Evolutionary conservation across 495 filamentous ascomycete genomes (phyloP).

Genomic region (Aspergillus steynii): DNA sequence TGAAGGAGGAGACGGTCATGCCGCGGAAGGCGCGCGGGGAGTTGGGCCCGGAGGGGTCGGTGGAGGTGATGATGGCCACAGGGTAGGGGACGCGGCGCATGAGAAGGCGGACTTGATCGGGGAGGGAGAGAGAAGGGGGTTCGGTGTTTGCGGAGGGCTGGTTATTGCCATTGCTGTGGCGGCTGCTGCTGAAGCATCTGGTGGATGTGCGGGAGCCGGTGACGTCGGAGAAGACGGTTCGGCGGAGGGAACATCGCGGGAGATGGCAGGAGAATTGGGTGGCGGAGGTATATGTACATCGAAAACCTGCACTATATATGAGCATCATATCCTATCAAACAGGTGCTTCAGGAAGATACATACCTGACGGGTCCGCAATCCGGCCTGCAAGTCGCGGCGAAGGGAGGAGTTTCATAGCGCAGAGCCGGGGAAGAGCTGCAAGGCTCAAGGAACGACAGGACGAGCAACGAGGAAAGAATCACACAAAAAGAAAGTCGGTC

Average conservation of each 20-base stretch:
- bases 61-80: constrained; percentile 69
- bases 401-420: constrained; percentile 35
- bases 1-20: constrained; percentile 85
- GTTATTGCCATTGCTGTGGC: background rate
- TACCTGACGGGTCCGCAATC: background rate
- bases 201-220: background rate
- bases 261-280: background rate
- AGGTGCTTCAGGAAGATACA: background rate
- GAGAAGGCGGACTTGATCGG: constrained; percentile 53
- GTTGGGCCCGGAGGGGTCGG: constrained; percentile 24
- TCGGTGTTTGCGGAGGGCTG: constrained; percentile 4
- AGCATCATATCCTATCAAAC: background rate
- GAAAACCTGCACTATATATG: background rate
- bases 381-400: constrained; percentile 27
- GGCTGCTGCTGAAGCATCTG: background rate
- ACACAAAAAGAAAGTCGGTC: background rate
- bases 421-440: constrained; percentile 9
- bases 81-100: constrained; percentile 74
- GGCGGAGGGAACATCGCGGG: background rate
- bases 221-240: background rate
- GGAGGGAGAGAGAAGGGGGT: constrained; percentile 23
- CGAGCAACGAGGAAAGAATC: background rate
- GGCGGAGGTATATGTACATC: background rate
- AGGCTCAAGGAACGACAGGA: constrained; percentile 17
- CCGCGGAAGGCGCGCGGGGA: constrained; percentile 45